phyloP scores from a whole-genome alignment of 345 rosid genomes.

The Corchorus olitorius region DNA sequence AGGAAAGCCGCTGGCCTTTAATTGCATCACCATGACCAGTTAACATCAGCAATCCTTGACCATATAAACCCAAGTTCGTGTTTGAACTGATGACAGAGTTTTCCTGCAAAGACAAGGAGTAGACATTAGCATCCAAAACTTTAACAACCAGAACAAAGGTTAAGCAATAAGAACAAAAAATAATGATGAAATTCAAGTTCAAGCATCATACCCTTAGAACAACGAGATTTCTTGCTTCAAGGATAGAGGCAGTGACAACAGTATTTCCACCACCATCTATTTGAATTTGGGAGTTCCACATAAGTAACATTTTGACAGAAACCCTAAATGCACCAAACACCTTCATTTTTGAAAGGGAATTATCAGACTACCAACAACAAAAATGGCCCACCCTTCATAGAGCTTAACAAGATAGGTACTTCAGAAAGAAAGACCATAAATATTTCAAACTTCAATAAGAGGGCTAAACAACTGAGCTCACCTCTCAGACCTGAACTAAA shows the following conservation, averaged over 20 bases:
- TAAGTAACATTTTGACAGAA: conserved; percentile 85
- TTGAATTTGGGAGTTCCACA: conserved; percentile 93
- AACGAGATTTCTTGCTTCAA: conserved; percentile 96
- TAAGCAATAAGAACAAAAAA: not conserved
- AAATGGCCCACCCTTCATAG: not conserved
- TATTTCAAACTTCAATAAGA: not conserved
- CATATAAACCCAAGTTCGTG: conserved; percentile 84
- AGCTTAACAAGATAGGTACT: conserved; percentile 9
- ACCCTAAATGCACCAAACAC: conserved; percentile 96
- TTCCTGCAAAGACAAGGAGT: conserved; percentile 57
- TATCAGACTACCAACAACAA: conserved; percentile 15
- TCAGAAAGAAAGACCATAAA: not conserved
- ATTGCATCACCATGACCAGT: conserved; percentile 91
- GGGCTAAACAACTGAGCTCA: not conserved
- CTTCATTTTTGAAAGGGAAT: conserved; percentile 46
- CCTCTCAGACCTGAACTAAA: not conserved
- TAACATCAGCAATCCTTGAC: conserved; percentile 84
- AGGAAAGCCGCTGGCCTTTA: conserved; percentile 88
- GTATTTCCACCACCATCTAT: conserved; percentile 96
- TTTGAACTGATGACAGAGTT: conserved; percentile 82
- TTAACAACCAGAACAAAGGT: conserved; percentile 16
- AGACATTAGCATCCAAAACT: conserved; percentile 18
- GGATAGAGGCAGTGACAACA: conserved; percentile 77
- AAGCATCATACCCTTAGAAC: conserved; percentile 77
- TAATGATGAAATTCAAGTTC: conserved; percentile 16